These are phyloP conservation scores for Annulohypoxylon stygium DNA, from an alignment of 495 filamentous ascomycete genomes.

Conservation along the genomic window DNA sequence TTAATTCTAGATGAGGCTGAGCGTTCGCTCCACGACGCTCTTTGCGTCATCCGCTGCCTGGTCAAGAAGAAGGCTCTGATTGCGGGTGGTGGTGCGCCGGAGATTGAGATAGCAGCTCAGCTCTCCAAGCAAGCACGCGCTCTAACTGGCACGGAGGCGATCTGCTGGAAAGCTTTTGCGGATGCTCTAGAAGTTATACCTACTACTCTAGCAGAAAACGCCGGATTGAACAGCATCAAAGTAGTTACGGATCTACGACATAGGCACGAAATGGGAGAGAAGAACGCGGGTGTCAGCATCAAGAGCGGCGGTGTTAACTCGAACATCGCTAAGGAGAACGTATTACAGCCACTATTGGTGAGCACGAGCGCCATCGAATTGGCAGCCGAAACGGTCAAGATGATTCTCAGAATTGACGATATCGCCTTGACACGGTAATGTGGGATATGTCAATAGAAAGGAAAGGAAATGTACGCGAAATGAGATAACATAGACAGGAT, in stretches of 20 bases:
- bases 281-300: conserved; percentile 96
- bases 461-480: conserved; percentile 41
- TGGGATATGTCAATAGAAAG: conserved; percentile 20
- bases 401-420: conserved; percentile 97
- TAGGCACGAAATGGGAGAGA: conserved; percentile 92
- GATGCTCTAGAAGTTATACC: conserved; percentile 98
- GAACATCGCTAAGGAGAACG: conserved; percentile 96
- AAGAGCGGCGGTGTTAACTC: conserved; percentile 95
- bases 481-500: conserved; percentile 36
- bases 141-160: conserved; percentile 89
- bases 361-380: conserved; percentile 97
- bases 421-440: conserved; percentile 70
- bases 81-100: conserved; percentile 94
- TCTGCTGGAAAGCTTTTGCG: conserved; percentile 98
- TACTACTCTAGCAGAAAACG: conserved; percentile 96
- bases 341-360: conserved; percentile 93
- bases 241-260: conserved; percentile 98
- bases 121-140: conserved; percentile 84
- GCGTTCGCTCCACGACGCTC: conserved; percentile 93
- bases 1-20: conserved; percentile 97
- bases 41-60: conserved; percentile 96
- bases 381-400: conserved; percentile 97
- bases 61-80: conserved; percentile 99
- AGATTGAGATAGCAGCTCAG: conserved; percentile 90
- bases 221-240: conserved; percentile 96